Evolutionary conservation across 2,329 filamentous ascomycete species (phyloP).

Genomic region (Ramularia endophylla): DNA sequence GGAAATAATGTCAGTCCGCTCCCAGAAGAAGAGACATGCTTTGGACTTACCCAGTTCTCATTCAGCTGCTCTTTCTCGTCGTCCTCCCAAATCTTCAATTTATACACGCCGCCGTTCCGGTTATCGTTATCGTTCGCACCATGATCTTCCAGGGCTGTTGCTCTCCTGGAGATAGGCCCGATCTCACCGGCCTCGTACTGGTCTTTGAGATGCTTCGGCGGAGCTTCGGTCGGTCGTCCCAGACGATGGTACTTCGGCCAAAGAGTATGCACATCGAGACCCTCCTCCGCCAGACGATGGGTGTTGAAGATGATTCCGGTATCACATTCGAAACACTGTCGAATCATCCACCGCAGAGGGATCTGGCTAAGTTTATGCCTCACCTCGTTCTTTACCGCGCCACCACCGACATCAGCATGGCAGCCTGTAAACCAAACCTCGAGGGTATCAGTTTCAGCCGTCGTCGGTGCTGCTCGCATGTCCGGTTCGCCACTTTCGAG

Average conservation of each 20-base stretch:
- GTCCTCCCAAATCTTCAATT: constrained; percentile 18
- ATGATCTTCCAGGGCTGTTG: constrained; percentile 18
- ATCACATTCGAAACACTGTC: constrained; percentile 43
- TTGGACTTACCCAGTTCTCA: constrained; percentile 11
- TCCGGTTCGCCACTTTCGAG: too few relatives aligned
- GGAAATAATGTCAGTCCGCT: too few relatives aligned
- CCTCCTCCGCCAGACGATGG: constrained; percentile 35
- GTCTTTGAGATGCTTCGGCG: constrained; percentile 33
- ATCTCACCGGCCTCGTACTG: constrained; percentile 31
- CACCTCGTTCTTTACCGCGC: constrained; percentile 37
- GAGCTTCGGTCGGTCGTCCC: constrained; percentile 29
- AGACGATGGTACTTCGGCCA: constrained; percentile 36
- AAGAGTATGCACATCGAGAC: constrained; percentile 38
- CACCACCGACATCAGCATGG: constrained; percentile 42
- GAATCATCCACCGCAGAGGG: constrained; percentile 45
- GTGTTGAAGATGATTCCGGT: constrained; percentile 42
- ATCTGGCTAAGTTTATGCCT: constrained; percentile 42
- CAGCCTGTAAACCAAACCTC: constrained; percentile 42
- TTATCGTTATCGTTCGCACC: constrained; percentile 1
- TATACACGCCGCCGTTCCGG: not conserved
- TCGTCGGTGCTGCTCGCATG: constrained; percentile 4
- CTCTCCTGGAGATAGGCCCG: constrained; percentile 29
- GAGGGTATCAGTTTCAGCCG: constrained; percentile 24
- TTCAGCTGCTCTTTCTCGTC: constrained; percentile 13
- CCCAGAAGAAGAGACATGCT: too few relatives aligned